A percentile compares a stretch with the other conserved stretches of the same genome.
phyloP scores from a whole-genome alignment of 495 filamentous ascomycete species.

The Bryoglossum gracile region DNA sequence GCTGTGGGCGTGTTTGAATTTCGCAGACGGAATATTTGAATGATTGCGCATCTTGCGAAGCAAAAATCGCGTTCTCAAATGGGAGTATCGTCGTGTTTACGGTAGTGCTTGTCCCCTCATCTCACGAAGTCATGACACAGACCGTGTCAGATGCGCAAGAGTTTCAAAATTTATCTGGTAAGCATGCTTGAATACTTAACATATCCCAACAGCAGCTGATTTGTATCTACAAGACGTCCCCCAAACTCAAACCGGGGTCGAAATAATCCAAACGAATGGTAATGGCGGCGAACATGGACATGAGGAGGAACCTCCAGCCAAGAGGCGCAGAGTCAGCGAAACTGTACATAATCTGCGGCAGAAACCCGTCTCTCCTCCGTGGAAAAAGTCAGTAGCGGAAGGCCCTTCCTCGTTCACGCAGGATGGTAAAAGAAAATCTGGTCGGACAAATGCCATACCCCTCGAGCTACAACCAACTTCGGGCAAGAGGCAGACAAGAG shows the following conservation, averaged over 20 bases:
- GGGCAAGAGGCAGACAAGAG: conserved; percentile 51
- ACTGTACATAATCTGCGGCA: conserved; percentile 30
- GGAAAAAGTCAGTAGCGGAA: conserved; percentile 82
- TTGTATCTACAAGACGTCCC: too few relatives aligned
- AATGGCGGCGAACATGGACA: conserved; percentile 9
- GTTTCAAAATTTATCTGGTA: conserved; percentile 18
- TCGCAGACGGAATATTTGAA: conserved; percentile 43
- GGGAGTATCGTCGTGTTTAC: conserved; percentile 58
- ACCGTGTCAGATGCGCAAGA: conserved; percentile 24
- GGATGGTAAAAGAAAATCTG: conserved; percentile 80
- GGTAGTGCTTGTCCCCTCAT: conserved; percentile 34
- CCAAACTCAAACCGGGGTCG: too few relatives aligned
- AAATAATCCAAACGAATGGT: conserved; percentile 20
- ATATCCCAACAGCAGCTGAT: too few relatives aligned
- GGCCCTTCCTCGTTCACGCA: conserved; percentile 76
- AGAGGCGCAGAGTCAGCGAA: conserved; percentile 64
- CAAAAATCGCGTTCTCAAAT: conserved; percentile 52
- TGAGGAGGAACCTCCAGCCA: conserved; percentile 53
- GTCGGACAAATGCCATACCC: conserved; percentile 70
- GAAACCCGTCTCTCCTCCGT: conserved; percentile 71
- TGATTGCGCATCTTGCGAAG: conserved; percentile 55
- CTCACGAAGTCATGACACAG: conserved; percentile 25
- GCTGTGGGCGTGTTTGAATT: conserved; percentile 56
- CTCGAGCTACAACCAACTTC: conserved; percentile 58
- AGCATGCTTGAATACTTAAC: neutral